A percentile compares a stretch with the other conserved stretches of the same genome.
Conservation (phyloP, 768 basidiomycete genomes). For the Pisolithus marmoratus region DNA sequence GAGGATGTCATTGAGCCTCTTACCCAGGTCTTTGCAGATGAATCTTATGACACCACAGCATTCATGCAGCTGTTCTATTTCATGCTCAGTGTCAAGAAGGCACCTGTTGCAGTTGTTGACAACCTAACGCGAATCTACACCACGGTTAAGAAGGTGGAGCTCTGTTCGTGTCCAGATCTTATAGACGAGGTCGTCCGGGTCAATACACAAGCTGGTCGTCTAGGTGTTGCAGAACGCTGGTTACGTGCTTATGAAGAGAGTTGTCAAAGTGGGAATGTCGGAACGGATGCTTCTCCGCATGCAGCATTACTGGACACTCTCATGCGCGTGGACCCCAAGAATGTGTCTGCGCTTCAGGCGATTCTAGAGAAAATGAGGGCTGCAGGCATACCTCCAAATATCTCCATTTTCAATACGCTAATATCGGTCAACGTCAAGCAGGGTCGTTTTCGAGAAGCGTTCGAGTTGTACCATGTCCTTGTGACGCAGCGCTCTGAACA, state of each 20-base stretch:
- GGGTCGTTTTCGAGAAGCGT: slow-evolving; percentile 30
- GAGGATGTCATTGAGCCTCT: slow-evolving; percentile 1
- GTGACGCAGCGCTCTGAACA: slow-evolving; percentile 25
- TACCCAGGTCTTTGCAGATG: slow-evolving; percentile 10
- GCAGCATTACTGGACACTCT: slow-evolving; percentile 35
- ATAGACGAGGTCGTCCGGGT: slow-evolving; percentile 34
- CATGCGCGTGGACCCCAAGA: slow-evolving; percentile 23
- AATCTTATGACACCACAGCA: slow-evolving; percentile 15
- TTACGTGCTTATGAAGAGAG: slow-evolving; percentile 20
- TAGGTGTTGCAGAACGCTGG: slow-evolving; percentile 27
- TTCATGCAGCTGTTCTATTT: slow-evolving; percentile 25
- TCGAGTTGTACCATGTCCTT: slow-evolving; percentile 39
- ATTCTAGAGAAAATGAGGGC: slow-evolving; percentile 37
- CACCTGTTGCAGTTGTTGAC: slow-evolving; percentile 14
- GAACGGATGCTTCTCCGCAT: slow-evolving; percentile 26
- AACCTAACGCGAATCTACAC: slow-evolving; percentile 18
- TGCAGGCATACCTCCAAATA: slow-evolving; percentile 33
- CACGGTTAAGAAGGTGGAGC: slow-evolving; percentile 11
- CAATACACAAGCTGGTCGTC: slow-evolving; percentile 29
- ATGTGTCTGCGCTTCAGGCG: slow-evolving; percentile 26
- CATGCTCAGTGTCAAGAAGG: slow-evolving; percentile 11
- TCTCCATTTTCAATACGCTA: slow-evolving; percentile 44
- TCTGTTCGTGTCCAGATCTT: slow-evolving; percentile 27
- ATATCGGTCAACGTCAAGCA: slow-evolving; percentile 35
- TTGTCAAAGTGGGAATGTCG: slow-evolving; percentile 11